Percentiles rank a stretch among this genome's conserved stretches.
These are phyloP conservation scores for Lobulomyces angularis DNA, from an alignment of 192 early-diverging fungal species.

Conservation along the genomic window DNA sequence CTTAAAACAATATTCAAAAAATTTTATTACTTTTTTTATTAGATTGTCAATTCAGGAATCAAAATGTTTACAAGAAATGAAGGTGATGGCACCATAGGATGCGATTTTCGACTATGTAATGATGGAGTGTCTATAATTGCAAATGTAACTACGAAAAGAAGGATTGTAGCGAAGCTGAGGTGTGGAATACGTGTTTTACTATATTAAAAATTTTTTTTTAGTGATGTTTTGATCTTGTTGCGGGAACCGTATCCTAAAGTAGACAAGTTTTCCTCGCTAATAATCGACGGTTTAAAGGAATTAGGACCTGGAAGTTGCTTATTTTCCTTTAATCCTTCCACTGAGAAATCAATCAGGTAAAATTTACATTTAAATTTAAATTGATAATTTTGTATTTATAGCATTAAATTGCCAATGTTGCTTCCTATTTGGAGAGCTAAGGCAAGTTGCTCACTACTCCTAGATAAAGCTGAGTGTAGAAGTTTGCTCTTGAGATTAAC, in stretches of 20 bases:
- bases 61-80: constrained; percentile 62
- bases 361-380: not conserved
- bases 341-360: constrained; percentile 14
- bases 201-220: too few species aligned
- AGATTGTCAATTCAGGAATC: constrained; percentile 91
- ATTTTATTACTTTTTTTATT: too few species aligned
- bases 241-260: too few species aligned
- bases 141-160: too few species aligned
- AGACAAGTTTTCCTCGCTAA: too few species aligned
- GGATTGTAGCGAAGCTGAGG: too few species aligned
- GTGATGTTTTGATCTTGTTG: too few species aligned
- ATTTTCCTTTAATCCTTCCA: constrained; percentile 23
- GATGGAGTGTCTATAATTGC: too few species aligned
- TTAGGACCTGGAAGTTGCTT: constrained; percentile 26
- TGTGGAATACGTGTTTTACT: too few species aligned
- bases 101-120: not conserved
- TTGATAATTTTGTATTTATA: constrained; percentile 7
- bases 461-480: constrained; percentile 33
- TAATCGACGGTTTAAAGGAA: too few species aligned
- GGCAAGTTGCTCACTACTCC: constrained; percentile 29
- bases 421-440: constrained; percentile 38
- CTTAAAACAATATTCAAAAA: too few species aligned
- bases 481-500: constrained; percentile 26
- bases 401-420: constrained; percentile 13
- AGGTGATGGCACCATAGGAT: constrained; percentile 1